Evolutionary conservation across 1,284 basidiomycete genomes (phyloP), one percentile per base, ranked within the genome.

Genomic region (Leucoagaricus sp.): DNA sequence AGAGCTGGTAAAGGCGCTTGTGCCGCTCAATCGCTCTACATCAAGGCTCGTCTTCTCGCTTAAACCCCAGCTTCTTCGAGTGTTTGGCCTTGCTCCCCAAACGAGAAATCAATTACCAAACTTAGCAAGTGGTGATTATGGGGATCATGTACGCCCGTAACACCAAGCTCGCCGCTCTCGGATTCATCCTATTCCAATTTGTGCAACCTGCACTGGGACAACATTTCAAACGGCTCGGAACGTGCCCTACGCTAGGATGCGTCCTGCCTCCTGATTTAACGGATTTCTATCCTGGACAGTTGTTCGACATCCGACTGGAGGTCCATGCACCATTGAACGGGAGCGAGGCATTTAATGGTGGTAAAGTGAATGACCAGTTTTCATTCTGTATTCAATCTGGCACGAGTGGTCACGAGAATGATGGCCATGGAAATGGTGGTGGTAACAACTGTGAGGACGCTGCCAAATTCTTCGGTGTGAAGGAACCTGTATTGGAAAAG

Each of bases 241-340:
- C 69, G 28, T 77, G 75, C 56, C 73, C 74, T 4, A 72, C 66
- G 13, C 65, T 76, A 13, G 75, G 75, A 40, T 77, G 74, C 51
- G 64, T 77, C 13, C 72, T 77, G 49, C 75, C 75, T 25, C 75
- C 75, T 19, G 75, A 77, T 60, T 74, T 75, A 53, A 72, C 72
- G 19, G 73, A 76, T 47, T 77, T 77, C 63, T 65, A 74, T 26
- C 66, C 72, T 38, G 75, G 75, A 17, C 73, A 75, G 58, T 64
- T 70, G 29, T 77, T 77, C 58, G 75, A 77, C 54, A 69, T 77
- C 53, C 70, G 75, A 15, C 61, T 76, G 9, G 75, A 77, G 50
- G 69, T 75, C 4, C 75, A 77, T 48, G 74, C 75, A 2, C 74
- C 74, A n/a, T 63, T 73, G 19, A 74, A 75, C 46, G 75, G 75